Evolutionary conservation across 148 eudicot genomes (phyloP).

Genomic region (Fagopyrum homotropicum): DNA sequence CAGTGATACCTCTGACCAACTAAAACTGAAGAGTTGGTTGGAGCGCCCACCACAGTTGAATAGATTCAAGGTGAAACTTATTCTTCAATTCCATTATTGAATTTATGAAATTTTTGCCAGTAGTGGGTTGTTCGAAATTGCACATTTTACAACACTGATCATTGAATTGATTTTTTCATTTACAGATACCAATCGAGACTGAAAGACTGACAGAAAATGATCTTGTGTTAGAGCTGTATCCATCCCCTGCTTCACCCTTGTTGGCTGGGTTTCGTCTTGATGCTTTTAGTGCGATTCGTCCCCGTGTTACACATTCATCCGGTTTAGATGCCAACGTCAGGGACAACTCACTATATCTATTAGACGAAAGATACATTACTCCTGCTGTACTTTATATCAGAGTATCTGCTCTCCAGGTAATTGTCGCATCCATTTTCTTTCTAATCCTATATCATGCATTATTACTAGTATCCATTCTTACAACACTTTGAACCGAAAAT

Average conservation of each 20-base stretch:
- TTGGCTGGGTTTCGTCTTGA: slow-evolving; percentile 93
- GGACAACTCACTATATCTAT: slow-evolving; percentile 31
- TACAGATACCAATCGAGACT: slow-evolving; percentile 82
- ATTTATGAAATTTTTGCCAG: neutral
- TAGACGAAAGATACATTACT: slow-evolving; percentile 66
- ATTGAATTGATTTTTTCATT: slow-evolving; percentile 6
- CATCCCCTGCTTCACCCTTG: slow-evolving; percentile 70
- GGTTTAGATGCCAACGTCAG: slow-evolving; percentile 35
- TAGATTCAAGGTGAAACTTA: slow-evolving; percentile 67
- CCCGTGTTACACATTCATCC: slow-evolving; percentile 85
- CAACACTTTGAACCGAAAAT: too few relatives aligned
- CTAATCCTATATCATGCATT: neutral
- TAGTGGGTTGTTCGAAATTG: neutral
- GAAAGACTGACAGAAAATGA: slow-evolving; percentile 71
- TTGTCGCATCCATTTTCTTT: neutral
- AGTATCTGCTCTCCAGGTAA: slow-evolving; percentile 90
- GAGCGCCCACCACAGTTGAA: slow-evolving; percentile 62
- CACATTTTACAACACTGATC: neutral
- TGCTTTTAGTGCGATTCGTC: slow-evolving; percentile 79
- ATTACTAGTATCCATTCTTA: neutral
- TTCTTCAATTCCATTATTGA: slow-evolving; percentile 11
- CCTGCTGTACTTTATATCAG: slow-evolving; percentile 75
- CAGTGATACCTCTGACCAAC: slow-evolving; percentile 53
- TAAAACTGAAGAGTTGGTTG: slow-evolving; percentile 69
- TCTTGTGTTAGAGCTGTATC: slow-evolving; percentile 73